Base-by-base conservation (phyloP, 192 early-diverging fungal species). In the Chytriomyces confervae region DNA sequence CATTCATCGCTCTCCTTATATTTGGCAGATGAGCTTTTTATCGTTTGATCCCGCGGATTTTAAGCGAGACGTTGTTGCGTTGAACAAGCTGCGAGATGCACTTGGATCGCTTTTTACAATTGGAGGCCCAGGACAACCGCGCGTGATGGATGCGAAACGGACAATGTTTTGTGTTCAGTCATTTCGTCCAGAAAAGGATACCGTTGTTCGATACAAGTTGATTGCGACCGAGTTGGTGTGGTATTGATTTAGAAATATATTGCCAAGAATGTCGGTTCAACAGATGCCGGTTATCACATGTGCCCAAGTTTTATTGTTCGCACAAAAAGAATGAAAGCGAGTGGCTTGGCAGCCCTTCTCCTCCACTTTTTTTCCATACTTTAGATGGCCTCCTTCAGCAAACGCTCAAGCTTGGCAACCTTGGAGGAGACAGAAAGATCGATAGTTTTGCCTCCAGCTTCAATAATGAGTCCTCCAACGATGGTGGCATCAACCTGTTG, bases 391-490 rank as follows among this genome's bases (percentile, higher is more conserved):
- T 85, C 93, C 72, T 92, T 91, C 74, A 99, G 82, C 72, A 97
- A 86, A 85, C 94, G 91, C 90, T 99, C 95, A 50, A 99, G 90
- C 93, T 97, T 99, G 86, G 92, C 90, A 81, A 99, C 89, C 84
- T 94, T 95, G 87, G 94, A 91, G 45, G 95, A 91, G 69, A 96
- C 95, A 23, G 96, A 96, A 87, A 99, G 92, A 85, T 99, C 97
- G 80, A 99, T 97, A 80, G 95, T 97, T 87, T 95, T 94, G 88
- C 96, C 97, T 79, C 97, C 96, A 84, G 97, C 88, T 85, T 99
- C 97, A 68, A 99, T 92, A 81, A 97, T 87, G 85, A 99, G 91
- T 77, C 97, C 97, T 82, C 97, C 97, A 71, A 99, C 82, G 79
- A 99, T 94, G 83, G 88, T 84, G 73, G 96, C 91, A 86, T 97